phyloP scores from a whole-genome alignment of 768 basidiomycete genomes.

The Xerocomellus chrysenteron region DNA sequence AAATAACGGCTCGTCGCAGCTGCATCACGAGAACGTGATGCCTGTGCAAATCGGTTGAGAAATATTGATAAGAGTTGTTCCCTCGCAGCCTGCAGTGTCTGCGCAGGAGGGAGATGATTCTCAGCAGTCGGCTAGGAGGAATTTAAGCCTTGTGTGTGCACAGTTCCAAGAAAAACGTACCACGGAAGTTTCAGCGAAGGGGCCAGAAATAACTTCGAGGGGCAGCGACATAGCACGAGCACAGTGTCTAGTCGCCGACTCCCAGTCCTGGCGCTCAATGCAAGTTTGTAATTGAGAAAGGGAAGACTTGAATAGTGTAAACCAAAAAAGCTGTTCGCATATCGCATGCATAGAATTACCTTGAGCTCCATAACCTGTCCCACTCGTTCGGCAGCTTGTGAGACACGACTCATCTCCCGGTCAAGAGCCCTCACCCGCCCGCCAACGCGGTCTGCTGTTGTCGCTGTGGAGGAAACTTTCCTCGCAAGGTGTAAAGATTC shows the following conservation, averaged over 20 bases:
- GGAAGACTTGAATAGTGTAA: conserved; percentile 54
- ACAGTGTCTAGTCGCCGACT: conserved; percentile 88
- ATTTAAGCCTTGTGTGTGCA: background rate
- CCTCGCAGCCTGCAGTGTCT: conserved; percentile 76
- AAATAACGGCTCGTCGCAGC: conserved; percentile 91
- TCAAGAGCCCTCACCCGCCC: conserved; percentile 86
- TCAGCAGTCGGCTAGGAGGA: conserved; percentile 80
- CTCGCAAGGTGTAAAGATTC: conserved; percentile 55
- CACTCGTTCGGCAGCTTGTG: conserved; percentile 88
- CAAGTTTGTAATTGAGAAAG: conserved; percentile 51
- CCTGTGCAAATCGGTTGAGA: conserved; percentile 74
- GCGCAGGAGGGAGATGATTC: conserved; percentile 79
- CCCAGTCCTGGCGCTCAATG: conserved; percentile 90
- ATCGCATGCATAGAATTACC: conserved; percentile 40
- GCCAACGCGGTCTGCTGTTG: conserved; percentile 87
- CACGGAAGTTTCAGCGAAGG: conserved; percentile 85
- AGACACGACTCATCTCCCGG: conserved; percentile 88
- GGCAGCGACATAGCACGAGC: conserved; percentile 88
- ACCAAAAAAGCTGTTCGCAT: conserved; percentile 23
- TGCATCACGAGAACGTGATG: conserved; percentile 79
- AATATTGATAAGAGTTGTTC: conserved; percentile 77
- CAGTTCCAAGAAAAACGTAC: conserved; percentile 46
- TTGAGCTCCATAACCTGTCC: conserved; percentile 95
- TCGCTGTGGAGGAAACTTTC: conserved; percentile 69
- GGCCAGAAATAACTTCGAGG: conserved; percentile 70